A percentile compares a stretch with the other conserved stretches of the same genome.
phyloP scores from a whole-genome alignment of 2,329 filamentous ascomycete species.

The Fusarium praegraminearum region DNA sequence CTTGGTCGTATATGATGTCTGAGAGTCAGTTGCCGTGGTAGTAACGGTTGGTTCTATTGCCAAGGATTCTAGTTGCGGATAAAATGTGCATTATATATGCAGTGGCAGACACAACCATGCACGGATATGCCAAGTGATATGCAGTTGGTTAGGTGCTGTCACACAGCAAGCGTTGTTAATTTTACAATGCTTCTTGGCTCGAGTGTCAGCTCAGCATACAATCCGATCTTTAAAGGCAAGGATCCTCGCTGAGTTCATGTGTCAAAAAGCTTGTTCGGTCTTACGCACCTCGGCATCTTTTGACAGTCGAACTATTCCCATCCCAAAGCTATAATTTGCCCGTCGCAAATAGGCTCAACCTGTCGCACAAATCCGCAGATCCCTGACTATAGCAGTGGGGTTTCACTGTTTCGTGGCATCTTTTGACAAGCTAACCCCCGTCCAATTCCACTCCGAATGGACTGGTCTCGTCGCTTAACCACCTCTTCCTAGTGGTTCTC shows the following conservation, averaged over 20 bases:
- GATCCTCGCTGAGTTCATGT: background rate
- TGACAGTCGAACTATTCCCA: background rate
- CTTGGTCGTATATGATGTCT: background rate
- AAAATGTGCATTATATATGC: background rate
- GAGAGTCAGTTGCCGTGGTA: background rate
- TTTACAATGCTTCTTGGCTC: background rate
- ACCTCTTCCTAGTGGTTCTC: background rate
- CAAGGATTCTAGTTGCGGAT: background rate
- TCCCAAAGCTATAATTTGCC: background rate
- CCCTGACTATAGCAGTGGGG: conserved; percentile 4
- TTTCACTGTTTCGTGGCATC: conserved; percentile 8
- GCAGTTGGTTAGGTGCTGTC: background rate
- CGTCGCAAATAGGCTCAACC: background rate
- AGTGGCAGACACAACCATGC: background rate
- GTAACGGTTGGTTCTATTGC: background rate
- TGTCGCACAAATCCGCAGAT: background rate
- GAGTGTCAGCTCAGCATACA: background rate
- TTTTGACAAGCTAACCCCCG: background rate
- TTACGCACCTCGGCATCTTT: background rate
- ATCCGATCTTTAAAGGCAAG: no score
- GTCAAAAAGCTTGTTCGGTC: background rate
- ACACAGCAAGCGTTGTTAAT: background rate
- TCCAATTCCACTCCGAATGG: conserved; percentile 12
- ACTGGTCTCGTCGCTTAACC: conserved; percentile 6
- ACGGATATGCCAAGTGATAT: background rate